Evolutionary conservation across 2,329 filamentous ascomycete genomes (phyloP).

Genomic region (Pyricularia sp.): DNA sequence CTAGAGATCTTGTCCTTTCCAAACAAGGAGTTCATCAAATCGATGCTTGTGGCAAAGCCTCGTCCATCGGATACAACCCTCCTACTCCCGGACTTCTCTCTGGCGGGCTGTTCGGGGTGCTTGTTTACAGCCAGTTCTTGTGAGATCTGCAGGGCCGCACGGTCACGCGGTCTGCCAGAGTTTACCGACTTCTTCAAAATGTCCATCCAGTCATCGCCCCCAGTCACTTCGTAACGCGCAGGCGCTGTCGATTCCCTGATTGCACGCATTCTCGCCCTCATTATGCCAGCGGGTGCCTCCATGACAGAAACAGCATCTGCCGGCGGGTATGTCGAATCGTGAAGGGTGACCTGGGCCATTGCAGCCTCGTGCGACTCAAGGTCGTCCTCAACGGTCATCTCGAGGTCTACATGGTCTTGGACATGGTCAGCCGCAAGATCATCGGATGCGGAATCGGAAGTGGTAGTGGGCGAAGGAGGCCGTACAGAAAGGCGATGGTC

Average conservation of each 20-base stretch:
- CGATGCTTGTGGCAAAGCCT: conserved; percentile 78
- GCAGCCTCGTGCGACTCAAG: conserved; percentile 16
- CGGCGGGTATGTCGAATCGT: conserved; percentile 41
- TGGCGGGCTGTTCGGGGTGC: conserved; percentile 35
- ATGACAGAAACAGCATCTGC: conserved; percentile 25
- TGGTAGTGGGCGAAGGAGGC: conserved; percentile 3
- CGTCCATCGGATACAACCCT: conserved; percentile 34
- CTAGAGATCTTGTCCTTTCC: conserved; percentile 52
- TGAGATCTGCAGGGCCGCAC: conserved; percentile 51
- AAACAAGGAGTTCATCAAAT: conserved; percentile 91
- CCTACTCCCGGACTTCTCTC: conserved; percentile 17
- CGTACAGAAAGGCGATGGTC: conserved; percentile 33
- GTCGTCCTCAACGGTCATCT: conserved; percentile 41
- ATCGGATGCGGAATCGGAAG: conserved; percentile 2
- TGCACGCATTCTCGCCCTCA: conserved; percentile 51
- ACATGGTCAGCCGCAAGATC: conserved; percentile 4
- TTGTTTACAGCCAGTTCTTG: conserved; percentile 33
- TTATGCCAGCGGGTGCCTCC: conserved; percentile 46
- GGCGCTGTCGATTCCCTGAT: conserved; percentile 47
- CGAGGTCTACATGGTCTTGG: conserved; percentile 5
- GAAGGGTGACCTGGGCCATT: conserved; percentile 14
- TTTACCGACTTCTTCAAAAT: conserved; percentile 90
- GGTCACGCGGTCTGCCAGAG: conserved; percentile 76
- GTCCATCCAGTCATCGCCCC: conserved; percentile 81
- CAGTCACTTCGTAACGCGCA: conserved; percentile 44